Percentiles rank a stretch among this genome's conserved stretches.
Evolutionary conservation across 345 rosid species (phyloP).

Genomic region (Ceriops tagal): DNA sequence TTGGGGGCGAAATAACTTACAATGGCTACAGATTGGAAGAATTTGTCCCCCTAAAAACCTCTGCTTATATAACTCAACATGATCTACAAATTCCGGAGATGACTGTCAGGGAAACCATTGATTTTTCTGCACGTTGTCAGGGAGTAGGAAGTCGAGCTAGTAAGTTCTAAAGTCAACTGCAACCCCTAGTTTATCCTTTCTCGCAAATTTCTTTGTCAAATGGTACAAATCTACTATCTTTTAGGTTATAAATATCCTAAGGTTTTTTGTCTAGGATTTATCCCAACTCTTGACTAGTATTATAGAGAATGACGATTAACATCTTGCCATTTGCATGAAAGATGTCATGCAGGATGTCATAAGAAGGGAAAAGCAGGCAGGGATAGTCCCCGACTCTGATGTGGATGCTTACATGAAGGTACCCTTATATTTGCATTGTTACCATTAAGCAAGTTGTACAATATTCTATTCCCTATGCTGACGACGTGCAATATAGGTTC

Average conservation of each 20-base stretch:
- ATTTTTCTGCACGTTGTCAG: conserved; percentile 38
- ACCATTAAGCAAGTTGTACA: background rate
- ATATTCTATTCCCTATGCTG: too few relatives aligned
- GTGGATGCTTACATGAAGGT: conserved; percentile 47
- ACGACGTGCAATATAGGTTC: too few relatives aligned
- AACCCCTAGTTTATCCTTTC: too few relatives aligned
- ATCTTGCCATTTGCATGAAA: conserved; percentile 3
- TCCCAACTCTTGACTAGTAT: background rate
- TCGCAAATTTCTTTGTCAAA: background rate
- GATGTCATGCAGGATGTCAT: conserved; percentile 27
- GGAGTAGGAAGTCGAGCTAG: conserved; percentile 36
- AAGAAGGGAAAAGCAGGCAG: conserved; percentile 31
- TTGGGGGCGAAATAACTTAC: conserved; percentile 34
- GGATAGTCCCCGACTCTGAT: conserved; percentile 34
- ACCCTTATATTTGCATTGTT: background rate
- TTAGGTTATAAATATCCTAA: too few relatives aligned
- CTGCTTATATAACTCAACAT: conserved; percentile 33
- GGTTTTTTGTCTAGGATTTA: too few relatives aligned
- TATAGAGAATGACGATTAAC: background rate
- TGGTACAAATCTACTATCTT: too few relatives aligned
- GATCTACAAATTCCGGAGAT: conserved; percentile 40
- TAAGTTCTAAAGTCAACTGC: conserved; percentile 8
- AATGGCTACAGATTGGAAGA: conserved; percentile 34
- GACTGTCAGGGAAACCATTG: conserved; percentile 39
- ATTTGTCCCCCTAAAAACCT: conserved; percentile 40